A percentile compares a stretch with the other conserved stretches of the same genome.
These are phyloP conservation scores for Borovskyia barvae DNA, from an alignment of 208 protist genomes.

Conservation along the genomic window DNA sequence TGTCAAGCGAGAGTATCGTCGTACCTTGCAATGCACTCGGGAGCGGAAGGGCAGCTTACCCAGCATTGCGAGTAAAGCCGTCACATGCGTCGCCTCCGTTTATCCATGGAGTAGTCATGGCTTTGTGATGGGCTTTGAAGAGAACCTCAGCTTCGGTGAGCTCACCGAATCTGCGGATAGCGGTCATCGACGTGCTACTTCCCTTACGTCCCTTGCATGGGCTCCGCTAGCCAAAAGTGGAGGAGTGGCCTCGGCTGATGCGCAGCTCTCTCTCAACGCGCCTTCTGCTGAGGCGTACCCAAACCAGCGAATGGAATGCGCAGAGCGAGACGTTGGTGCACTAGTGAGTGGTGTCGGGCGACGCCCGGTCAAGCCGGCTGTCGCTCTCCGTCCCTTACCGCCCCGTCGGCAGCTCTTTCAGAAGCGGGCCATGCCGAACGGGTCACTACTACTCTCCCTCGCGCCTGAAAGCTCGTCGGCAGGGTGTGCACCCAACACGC, in stretches of 20 bases:
- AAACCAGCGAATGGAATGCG: too few species aligned
- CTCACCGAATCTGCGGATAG: not conserved
- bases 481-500: not conserved
- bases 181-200: not conserved
- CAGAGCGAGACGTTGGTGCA: too few species aligned
- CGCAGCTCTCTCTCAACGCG: too few species aligned
- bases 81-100: conserved; percentile 41
- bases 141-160: conserved; percentile 31
- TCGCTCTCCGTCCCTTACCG: conserved; percentile 5
- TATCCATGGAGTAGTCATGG: conserved; percentile 46
- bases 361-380: conserved; percentile 3
- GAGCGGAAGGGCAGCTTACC: conserved; percentile 23
- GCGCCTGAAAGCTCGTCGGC: not conserved
- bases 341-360: not conserved
- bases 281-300: too few species aligned
- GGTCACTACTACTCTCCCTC: not conserved
- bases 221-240: too few species aligned
- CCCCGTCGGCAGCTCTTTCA: conserved; percentile 12
- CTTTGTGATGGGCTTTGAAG: conserved; percentile 37
- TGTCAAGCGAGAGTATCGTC: conserved; percentile 46
- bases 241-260: too few species aligned
- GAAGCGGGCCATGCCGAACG: not conserved
- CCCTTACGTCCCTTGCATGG: not conserved
- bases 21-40: conserved; percentile 28
- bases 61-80: conserved; percentile 35